A percentile compares a stretch with the other conserved stretches of the same genome.
phyloP scores from a whole-genome alignment of 1,284 basidiomycete genomes.

The Cystobasidium slooffiae region DNA sequence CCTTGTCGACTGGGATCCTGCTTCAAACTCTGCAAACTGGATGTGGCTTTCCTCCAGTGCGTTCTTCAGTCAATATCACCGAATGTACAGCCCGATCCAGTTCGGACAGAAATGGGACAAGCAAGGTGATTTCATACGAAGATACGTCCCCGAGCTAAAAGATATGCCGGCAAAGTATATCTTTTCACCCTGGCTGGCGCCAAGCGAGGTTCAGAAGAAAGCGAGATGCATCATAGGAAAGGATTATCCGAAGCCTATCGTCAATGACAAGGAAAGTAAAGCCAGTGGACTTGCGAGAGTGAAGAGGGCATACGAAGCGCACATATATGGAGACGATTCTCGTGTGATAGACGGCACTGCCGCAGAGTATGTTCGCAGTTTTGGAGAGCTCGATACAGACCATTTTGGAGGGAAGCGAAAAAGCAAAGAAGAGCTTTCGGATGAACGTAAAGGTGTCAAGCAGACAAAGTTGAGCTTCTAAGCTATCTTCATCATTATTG shows the following conservation, averaged over 20 bases:
- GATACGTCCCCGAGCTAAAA: constrained; percentile 60
- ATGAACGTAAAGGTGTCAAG: constrained; percentile 37
- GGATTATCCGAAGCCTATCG: constrained; percentile 58
- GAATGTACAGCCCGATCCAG: constrained; percentile 34
- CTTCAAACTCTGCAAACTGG: constrained; percentile 60
- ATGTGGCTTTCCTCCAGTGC: constrained; percentile 63
- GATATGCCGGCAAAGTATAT: constrained; percentile 60
- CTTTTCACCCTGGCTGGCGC: constrained; percentile 58
- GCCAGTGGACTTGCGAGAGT: constrained; percentile 55
- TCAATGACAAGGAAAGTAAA: constrained; percentile 58
- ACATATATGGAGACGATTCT: constrained; percentile 44
- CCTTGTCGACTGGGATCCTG: constrained; percentile 58
- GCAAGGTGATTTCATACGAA: constrained; percentile 59
- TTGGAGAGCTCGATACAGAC: constrained; percentile 26
- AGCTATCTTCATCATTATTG: too few relatives aligned
- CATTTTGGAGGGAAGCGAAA: constrained; percentile 19
- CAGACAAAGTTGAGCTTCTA: constrained; percentile 36
- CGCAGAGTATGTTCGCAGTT: constrained; percentile 32
- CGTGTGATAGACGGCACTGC: constrained; percentile 46
- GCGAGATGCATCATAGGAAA: constrained; percentile 58
- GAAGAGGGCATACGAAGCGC: constrained; percentile 56
- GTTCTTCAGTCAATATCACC: constrained; percentile 56
- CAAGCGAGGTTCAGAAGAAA: constrained; percentile 55
- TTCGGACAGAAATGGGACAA: constrained; percentile 62
- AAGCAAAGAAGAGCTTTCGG: constrained; percentile 35